Evolutionary conservation across 2,329 filamentous ascomycete genomes (phyloP), one percentile per base, ranked within the genome.

Genomic region (Pyrenophora teres): DNA sequence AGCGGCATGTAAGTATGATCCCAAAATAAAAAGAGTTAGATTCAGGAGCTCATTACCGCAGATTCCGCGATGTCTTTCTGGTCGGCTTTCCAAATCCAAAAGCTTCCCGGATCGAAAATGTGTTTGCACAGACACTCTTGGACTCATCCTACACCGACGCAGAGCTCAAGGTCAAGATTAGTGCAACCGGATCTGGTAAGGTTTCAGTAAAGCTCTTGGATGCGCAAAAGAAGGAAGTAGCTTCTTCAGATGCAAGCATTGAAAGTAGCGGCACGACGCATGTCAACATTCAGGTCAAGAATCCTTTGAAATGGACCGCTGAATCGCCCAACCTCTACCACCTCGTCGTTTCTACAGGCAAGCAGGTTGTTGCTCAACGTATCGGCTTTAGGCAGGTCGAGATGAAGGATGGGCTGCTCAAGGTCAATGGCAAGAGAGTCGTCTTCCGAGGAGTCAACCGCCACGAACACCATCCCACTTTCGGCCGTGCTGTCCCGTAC

Each of bases 241-340:
- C 52, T 7, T 57, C 59, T 2, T 43, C 55, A 31, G 52, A 56
- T 12, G 51, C 53, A 5, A 50, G 59, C 3, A 54, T 59, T 13
- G 56, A 52, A 15, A 53, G 65, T 59, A 45, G 40, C 2, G 51
- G 44, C 8, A 39, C 36, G 8, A 59, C 62, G 8, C 62, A 64
- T 4, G 61, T 75, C 35, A 61, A 67, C 6, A 60, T 86, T 1
- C 68, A 77, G 0, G 73, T 88, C 16, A 42, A 73, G 2, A 71
- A 80, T n/a, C 85, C 85, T 0, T 66, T 75, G n/a, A 84, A 87
- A 56, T 88, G 86, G 87, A 87, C 85, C 0, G 87, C 87, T 1
- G 87, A 89, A 66, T 83, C 80, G 0, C 86, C 86, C 0, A 76
- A 83, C 41, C 77, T 88, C 0, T 89, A 89, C 61, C 72, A 77